phyloP scores from a whole-genome alignment of 441 rosid genomes.

The Hura crepitans region DNA sequence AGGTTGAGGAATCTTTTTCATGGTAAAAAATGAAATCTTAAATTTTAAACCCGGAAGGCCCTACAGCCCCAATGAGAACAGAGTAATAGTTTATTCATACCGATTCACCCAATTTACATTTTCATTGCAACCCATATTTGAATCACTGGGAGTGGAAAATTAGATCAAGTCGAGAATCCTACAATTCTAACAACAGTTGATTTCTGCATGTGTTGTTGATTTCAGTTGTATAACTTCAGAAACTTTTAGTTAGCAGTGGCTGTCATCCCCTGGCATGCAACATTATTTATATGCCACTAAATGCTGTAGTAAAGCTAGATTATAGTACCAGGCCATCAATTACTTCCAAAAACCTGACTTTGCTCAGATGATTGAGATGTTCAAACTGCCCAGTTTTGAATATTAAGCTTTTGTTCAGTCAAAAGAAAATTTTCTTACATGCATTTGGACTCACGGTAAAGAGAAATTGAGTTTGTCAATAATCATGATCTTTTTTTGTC shows the following conservation, averaged over 20 bases:
- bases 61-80: no score
- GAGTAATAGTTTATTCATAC: no score
- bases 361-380: conserved; percentile 5
- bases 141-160: no score
- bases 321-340: neutral
- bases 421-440: neutral
- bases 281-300: neutral
- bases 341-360: neutral
- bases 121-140: no score
- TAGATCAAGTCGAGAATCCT: no score
- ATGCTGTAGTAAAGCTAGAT: neutral
- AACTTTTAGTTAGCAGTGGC: neutral
- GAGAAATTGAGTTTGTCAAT: neutral
- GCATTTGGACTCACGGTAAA: neutral
- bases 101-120: no score
- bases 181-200: no score
- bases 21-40: no score
- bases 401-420: neutral
- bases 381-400: neutral
- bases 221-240: neutral
- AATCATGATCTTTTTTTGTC: conserved; percentile 4
- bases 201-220: neutral
- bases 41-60: no score
- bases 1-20: no score
- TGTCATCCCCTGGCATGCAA: neutral